These are phyloP conservation scores for Chenopodium suecicum DNA, from an alignment of 148 eudicot genomes.

Conservation along the genomic window DNA sequence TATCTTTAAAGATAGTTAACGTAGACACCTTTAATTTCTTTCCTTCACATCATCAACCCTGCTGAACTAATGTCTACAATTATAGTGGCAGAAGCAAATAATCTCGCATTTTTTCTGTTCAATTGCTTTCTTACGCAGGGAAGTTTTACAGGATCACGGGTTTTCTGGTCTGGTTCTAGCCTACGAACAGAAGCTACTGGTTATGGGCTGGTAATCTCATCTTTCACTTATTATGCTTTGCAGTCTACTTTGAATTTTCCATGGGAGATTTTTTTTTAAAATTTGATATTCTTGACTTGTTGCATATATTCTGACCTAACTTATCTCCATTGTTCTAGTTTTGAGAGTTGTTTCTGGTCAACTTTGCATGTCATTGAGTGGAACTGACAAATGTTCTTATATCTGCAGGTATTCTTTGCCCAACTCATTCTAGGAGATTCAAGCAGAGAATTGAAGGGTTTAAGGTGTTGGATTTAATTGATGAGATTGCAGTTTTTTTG, in stretches of 20 bases:
- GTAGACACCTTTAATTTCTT: background rate
- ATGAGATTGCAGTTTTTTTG: slow-evolving; percentile 1
- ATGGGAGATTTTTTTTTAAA: background rate
- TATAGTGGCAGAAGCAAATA: slow-evolving; percentile 2
- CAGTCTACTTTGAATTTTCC: background rate
- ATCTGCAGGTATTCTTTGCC: slow-evolving; percentile 85
- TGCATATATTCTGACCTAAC: background rate
- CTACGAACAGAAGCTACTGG: slow-evolving; percentile 96
- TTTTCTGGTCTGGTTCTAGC: slow-evolving; percentile 94
- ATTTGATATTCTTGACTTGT: background rate
- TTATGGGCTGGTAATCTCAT: slow-evolving; percentile 76
- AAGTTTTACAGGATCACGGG: slow-evolving; percentile 89
- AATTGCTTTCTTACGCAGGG: slow-evolving; percentile 61
- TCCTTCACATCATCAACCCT: background rate
- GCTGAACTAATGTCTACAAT: slow-evolving; percentile 7
- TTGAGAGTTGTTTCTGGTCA: background rate
- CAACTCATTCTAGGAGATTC: slow-evolving; percentile 85
- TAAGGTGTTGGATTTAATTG: slow-evolving; percentile 52
- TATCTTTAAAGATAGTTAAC: background rate
- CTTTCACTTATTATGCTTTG: slow-evolving; percentile 4
- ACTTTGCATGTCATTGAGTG: background rate
- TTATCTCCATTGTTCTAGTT: background rate
- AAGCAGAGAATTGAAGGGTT: slow-evolving; percentile 86
- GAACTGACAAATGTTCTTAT: slow-evolving; percentile 19
- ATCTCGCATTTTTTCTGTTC: background rate